Evolutionary conservation across 2,329 filamentous ascomycete species (phyloP).

Genomic region (Fusarium nodosum): DNA sequence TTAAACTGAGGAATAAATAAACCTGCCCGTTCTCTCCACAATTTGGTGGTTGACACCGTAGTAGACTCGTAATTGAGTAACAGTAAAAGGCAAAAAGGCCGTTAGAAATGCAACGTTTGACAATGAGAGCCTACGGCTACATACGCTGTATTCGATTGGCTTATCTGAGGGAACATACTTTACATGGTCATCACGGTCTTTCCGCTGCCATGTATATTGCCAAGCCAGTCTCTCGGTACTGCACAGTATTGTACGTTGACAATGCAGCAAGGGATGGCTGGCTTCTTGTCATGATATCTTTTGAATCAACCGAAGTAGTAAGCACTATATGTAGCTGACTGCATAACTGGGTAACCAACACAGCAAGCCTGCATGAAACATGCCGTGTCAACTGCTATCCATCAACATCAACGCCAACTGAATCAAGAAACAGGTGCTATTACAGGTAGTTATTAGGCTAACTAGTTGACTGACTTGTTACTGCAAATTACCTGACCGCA

Average conservation of each 20-base stretch:
- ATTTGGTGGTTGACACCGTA: constrained; percentile 10
- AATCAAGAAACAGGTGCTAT: not conserved
- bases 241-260: not conserved
- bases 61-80: constrained; percentile 8
- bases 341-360: not conserved
- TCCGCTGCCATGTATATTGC: constrained; percentile 25
- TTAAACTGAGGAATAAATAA: constrained; percentile 44
- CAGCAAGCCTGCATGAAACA: not conserved
- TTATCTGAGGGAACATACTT: constrained; percentile 5
- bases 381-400: not conserved
- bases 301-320: not conserved
- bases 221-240: constrained; percentile 13
- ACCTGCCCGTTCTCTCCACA: constrained; percentile 12
- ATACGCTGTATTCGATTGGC: not conserved
- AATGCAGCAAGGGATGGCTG: not conserved
- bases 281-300: not conserved
- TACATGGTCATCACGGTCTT: constrained; percentile 11
- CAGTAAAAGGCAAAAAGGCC: constrained; percentile 25
- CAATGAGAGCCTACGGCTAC: not conserved
- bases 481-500: constrained; percentile 40
- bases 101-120: constrained; percentile 22
- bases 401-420: not conserved
- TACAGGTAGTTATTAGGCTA: constrained; percentile 41
- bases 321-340: constrained; percentile 1
- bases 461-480: constrained; percentile 10